phyloP scores from a whole-genome alignment of 2,329 filamentous ascomycete species.

The Dothistroma pini region DNA sequence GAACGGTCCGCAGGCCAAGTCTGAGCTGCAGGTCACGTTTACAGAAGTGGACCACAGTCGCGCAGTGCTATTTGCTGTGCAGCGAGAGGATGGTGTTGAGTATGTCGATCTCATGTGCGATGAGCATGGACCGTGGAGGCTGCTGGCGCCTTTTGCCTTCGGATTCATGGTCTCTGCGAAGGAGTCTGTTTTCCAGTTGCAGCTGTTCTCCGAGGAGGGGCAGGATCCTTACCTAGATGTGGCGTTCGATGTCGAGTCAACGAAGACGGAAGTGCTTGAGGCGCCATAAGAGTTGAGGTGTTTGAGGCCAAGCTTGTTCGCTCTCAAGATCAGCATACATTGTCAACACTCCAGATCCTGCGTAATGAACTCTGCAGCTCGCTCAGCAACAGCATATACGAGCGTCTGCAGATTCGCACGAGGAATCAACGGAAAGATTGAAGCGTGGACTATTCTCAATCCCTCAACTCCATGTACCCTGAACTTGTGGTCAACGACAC shows the following conservation, averaged over 20 bases:
- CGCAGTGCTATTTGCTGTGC: not conserved
- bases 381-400: conserved; percentile 20
- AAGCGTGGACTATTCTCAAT: conserved; percentile 23
- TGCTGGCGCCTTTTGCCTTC: not conserved
- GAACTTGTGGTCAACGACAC: conserved; percentile 6
- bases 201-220: not conserved
- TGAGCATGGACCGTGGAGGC: not conserved
- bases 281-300: not conserved
- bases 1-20: not conserved
- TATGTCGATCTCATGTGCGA: not conserved
- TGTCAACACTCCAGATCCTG: conserved; percentile 3
- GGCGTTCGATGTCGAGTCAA: not conserved
- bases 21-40: not conserved
- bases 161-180: not conserved
- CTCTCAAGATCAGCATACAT: not conserved
- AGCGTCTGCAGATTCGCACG: conserved; percentile 18
- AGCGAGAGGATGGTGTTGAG: not conserved
- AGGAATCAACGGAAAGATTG: conserved; percentile 49
- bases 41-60: not conserved
- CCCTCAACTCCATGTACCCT: conserved; percentile 4
- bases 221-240: not conserved
- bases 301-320: not conserved
- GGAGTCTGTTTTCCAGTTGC: not conserved
- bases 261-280: not conserved
- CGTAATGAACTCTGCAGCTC: conserved; percentile 15